Conservation (phyloP, 306 rosid species). For the Canavalia ensiformis region DNA sequence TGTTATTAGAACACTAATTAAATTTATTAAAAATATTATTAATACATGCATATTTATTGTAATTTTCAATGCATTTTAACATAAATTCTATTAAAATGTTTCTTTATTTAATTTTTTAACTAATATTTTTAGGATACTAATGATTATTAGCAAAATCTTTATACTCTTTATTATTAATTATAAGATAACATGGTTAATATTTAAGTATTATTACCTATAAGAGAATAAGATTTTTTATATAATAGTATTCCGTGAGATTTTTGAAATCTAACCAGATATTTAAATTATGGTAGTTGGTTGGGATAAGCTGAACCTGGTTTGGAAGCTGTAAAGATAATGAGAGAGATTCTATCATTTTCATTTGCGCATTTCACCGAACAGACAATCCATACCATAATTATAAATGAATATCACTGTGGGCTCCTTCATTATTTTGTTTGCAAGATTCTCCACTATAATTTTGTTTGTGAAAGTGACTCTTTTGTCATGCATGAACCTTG, state of each 20-base stretch:
- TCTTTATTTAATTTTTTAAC: too few species aligned
- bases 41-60: too few species aligned
- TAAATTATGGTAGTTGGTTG: conserved; percentile 47
- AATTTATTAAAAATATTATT: too few species aligned
- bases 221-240: conserved; percentile 15
- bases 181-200: too few species aligned
- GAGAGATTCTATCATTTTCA: conserved; percentile 68
- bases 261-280: conserved; percentile 42
- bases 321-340: conserved; percentile 47
- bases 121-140: too few species aligned
- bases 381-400: conserved; percentile 53
- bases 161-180: too few species aligned
- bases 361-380: conserved; percentile 57
- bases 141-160: too few species aligned
- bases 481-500: conserved; percentile 66
- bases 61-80: too few species aligned
- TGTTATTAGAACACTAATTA: too few species aligned
- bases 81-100: too few species aligned
- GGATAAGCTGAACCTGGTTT: conserved; percentile 47
- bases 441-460: conserved; percentile 85
- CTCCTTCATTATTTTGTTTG: conserved; percentile 70
- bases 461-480: conserved; percentile 68
- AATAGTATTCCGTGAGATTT: conserved; percentile 22
- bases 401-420: conserved; percentile 64
- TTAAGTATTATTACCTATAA: conserved; percentile 6